Evolutionary conservation across 192 early-diverging fungal genomes (phyloP).

Genomic region (Coemansia javaensis): DNA sequence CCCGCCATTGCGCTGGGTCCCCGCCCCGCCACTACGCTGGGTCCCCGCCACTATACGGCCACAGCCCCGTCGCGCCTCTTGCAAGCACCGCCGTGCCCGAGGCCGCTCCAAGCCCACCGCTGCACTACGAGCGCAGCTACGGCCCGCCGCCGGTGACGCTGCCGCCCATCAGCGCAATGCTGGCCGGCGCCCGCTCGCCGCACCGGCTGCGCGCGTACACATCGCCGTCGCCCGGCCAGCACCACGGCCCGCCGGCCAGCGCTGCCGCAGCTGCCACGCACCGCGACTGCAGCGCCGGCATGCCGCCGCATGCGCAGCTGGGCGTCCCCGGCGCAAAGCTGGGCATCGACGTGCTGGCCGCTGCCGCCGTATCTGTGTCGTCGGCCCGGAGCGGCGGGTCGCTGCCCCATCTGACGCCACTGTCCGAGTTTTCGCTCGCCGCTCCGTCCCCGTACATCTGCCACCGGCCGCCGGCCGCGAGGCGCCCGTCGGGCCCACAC

Average conservation of each 20-base stretch:
- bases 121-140: background rate
- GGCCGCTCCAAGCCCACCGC: background rate
- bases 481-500: background rate
- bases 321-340: constrained; percentile 34
- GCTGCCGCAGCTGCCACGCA: background rate
- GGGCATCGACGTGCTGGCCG: constrained; percentile 43
- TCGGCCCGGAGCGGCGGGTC: constrained; percentile 19
- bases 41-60: background rate
- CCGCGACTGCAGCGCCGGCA: background rate
- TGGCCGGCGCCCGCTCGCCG: constrained; percentile 6
- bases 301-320: constrained; percentile 12
- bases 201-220: constrained; percentile 19
- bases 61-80: background rate
- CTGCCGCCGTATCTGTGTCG: constrained; percentile 42
- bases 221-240: constrained; percentile 10
- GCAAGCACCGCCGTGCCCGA: background rate
- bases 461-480: background rate
- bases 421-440: constrained; percentile 31
- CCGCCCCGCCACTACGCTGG: too few species aligned
- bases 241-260: background rate
- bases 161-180: constrained; percentile 33
- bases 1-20: too few species aligned
- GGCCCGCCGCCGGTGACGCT: constrained; percentile 10
- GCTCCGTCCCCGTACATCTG: constrained; percentile 8
- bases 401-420: constrained; percentile 45